Base-by-base conservation (phyloP, 352 stramenopile genomes). In the Pythium biforme region DNA sequence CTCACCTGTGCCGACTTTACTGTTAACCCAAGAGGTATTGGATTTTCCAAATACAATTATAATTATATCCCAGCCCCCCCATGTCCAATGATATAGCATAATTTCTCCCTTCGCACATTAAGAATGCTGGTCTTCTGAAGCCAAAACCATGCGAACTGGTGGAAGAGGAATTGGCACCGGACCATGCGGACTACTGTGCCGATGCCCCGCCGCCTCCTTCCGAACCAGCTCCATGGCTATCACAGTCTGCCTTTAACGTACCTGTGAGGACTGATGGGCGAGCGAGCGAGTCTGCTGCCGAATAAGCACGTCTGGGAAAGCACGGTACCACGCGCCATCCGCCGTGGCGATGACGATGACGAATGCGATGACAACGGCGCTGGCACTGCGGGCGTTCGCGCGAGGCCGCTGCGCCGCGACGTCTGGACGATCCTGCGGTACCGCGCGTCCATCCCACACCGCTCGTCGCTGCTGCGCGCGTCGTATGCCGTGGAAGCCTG, bases 351-450 rank as follows among this genome's bases (percentile, higher is more conserved):
- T 39, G 43, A 57, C 23, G 46, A n/a, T 43, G 57, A 74, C 40
- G 22, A 55, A 15, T 34, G 17, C 17, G 31, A 59, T 52, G 34
- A 3, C 49, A 50, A 57, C 56, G 20, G 58, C 22, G 57, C 47
- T 22, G 1, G n/a, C n/a, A n/a, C 54, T 34, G n/a, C 5, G 20
- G 14, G 1, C 14, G 4, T 25, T 15, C n/a, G 60, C 41, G 10
- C 64, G 47, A 17, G 53, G 6, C 69, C 69, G 23, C 19, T 92
- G 53, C 81, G 83, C 11, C 66, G 64, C 6, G 78, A 90, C 60
- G 63, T 90, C 23, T 94, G 85, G 85, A 89, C 83, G 19, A 66
- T 94, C 27, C 68, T 94, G 60, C 78, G 86, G 58, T 94, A 86
- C 55, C 82, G 83, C 20, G 77, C 81, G 60, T 90, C 81, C 8